Conservation (phyloP, 768 basidiomycete species). For the Rubroboletus pulcherrimus region DNA sequence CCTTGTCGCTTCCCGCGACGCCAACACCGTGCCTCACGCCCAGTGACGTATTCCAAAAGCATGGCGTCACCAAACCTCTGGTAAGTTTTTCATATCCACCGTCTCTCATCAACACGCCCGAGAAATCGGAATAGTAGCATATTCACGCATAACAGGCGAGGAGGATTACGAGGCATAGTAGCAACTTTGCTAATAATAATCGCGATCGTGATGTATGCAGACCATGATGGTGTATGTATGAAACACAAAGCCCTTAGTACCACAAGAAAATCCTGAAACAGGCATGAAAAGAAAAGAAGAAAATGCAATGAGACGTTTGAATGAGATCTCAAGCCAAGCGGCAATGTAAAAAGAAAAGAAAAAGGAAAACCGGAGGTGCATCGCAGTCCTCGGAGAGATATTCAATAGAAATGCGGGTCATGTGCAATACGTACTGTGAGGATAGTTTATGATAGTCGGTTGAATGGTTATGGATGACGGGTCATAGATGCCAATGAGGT, state of each 20-base stretch:
- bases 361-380: neutral
- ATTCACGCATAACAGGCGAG: constrained; percentile 16
- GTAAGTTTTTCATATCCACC: neutral
- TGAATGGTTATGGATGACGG: constrained; percentile 14
- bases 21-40: neutral
- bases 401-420: constrained; percentile 28
- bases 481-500: constrained; percentile 27
- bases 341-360: neutral
- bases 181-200: constrained; percentile 22
- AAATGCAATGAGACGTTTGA: constrained; percentile 1
- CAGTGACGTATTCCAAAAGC: neutral
- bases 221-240: constrained; percentile 8
- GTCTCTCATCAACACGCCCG: neutral
- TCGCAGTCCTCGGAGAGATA: constrained; percentile 11
- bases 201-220: constrained; percentile 15
- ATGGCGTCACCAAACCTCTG: neutral
- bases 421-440: constrained; percentile 30
- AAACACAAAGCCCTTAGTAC: constrained; percentile 11
- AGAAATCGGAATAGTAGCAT: constrained; percentile 5
- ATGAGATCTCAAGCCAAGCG: neutral
- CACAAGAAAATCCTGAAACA: constrained; percentile 12
- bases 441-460: constrained; percentile 22
- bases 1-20: constrained; percentile 3
- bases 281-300: neutral
- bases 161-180: constrained; percentile 15